phyloP scores from a whole-genome alignment of 2,329 filamentous ascomycete species.

The Tolypocladium sp. region DNA sequence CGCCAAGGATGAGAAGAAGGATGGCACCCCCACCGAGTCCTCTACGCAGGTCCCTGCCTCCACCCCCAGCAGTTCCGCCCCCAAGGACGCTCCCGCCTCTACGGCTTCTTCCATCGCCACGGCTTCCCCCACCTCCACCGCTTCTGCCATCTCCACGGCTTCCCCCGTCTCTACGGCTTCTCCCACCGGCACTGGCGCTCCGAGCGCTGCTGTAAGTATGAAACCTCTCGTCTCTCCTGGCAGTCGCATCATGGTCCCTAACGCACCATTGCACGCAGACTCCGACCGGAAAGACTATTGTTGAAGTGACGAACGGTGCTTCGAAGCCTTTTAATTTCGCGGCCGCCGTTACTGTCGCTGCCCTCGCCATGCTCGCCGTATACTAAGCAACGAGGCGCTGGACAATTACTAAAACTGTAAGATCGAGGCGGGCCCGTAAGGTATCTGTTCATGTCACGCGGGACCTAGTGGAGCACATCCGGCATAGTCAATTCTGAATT shows the following conservation, averaged over 20 bases:
- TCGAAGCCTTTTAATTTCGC: background rate
- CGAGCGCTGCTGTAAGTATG: background rate
- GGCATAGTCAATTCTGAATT: background rate
- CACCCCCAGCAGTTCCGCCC: background rate
- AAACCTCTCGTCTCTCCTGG: background rate
- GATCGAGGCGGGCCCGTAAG: background rate
- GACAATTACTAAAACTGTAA: no score
- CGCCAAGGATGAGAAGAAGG: background rate
- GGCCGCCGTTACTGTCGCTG: background rate
- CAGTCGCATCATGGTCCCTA: background rate
- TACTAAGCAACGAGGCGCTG: background rate
- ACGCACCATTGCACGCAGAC: background rate
- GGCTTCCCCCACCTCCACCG: background rate
- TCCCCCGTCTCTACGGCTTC: background rate
- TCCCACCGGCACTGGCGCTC: background rate
- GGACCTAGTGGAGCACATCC: background rate
- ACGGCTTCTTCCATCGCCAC: background rate
- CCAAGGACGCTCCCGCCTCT: background rate
- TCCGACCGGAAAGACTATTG: background rate
- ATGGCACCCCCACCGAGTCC: background rate
- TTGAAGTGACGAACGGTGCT: background rate
- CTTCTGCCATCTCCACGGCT: background rate
- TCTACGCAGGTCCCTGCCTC: background rate
- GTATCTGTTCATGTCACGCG: background rate
- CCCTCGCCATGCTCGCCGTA: background rate